Evolutionary conservation across 352 stramenopile genomes (phyloP).

Genomic region (Phytophthora agathidicida): DNA sequence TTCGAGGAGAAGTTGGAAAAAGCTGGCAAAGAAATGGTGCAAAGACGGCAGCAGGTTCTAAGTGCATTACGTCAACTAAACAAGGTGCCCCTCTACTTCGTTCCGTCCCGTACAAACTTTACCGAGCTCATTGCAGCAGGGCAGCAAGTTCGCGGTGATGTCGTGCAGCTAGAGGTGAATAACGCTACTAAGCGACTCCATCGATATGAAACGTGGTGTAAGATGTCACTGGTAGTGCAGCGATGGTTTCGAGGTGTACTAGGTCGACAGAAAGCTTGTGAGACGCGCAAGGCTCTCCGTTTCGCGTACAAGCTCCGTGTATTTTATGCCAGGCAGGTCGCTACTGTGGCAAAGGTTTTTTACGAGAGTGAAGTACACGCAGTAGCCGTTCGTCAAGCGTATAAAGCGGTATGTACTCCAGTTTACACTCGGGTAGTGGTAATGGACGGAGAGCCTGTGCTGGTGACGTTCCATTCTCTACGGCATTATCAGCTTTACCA

Average conservation of each 20-base stretch:
- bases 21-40: conserved; percentile 59
- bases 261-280: conserved; percentile 35
- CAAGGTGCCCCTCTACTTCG: conserved; percentile 62
- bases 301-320: conserved; percentile 35
- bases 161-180: conserved; percentile 76
- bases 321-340: conserved; percentile 38
- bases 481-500: conserved; percentile 21
- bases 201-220: conserved; percentile 75
- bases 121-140: conserved; percentile 58
- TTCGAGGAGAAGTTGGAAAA: conserved; percentile 68
- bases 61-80: conserved; percentile 58
- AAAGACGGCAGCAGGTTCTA: conserved; percentile 52
- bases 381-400: conserved; percentile 36
- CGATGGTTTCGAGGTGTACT: conserved; percentile 63
- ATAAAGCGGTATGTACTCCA: conserved; percentile 40
- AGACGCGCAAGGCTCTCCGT: conserved; percentile 37
- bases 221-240: conserved; percentile 48
- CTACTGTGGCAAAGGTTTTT: conserved; percentile 30
- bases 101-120: conserved; percentile 55
- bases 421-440: conserved; percentile 50
- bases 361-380: conserved; percentile 36
- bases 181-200: conserved; percentile 57
- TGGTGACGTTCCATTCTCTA: conserved; percentile 67
- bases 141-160: conserved; percentile 62
- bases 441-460: conserved; percentile 62